Percentiles rank a stretch among this genome's conserved stretches.
phyloP scores from a whole-genome alignment of 31 red algal genomes.

The Odonthalia washingtoniensis region DNA sequence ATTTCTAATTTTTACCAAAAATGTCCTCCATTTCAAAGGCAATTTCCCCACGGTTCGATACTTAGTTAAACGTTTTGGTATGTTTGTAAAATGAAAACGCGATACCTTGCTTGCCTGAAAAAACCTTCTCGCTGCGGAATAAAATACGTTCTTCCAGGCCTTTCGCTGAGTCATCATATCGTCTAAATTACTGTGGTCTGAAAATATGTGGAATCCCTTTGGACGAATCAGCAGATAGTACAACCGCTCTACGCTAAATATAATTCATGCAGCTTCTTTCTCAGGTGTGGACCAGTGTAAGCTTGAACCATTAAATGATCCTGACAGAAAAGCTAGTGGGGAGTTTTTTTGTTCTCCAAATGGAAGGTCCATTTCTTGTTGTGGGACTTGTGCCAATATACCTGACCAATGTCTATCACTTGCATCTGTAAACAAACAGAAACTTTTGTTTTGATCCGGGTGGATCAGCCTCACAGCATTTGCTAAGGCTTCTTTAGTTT shows the following conservation, averaged over 20 bases:
- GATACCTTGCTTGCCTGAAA: too few relatives aligned
- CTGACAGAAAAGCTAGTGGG: constrained; percentile 27
- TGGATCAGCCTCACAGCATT: background rate
- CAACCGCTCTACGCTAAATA: background rate
- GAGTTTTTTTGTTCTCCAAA: background rate
- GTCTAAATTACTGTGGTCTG: constrained; percentile 1
- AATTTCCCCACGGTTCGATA: too few relatives aligned
- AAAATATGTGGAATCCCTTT: too few relatives aligned
- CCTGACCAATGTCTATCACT: background rate
- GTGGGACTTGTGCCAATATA: background rate
- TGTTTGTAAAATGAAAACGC: too few relatives aligned
- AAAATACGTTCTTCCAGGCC: too few relatives aligned
- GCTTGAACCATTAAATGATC: background rate
- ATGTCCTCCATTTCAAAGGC: too few relatives aligned
- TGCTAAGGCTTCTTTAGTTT: background rate
- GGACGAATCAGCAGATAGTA: background rate
- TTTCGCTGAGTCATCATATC: too few relatives aligned
- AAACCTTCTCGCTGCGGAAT: too few relatives aligned
- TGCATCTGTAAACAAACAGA: constrained; percentile 14
- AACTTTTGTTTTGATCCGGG: background rate
- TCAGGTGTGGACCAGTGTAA: constrained; percentile 14
- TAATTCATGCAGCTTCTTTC: constrained; percentile 6
- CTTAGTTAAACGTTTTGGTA: too few relatives aligned
- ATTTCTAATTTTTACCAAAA: too few relatives aligned
- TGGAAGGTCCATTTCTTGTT: background rate